Evolutionary conservation across 805 yeast genomes (phyloP), one percentile per base, ranked within the genome.

Genomic region (Ogataea sp.): DNA sequence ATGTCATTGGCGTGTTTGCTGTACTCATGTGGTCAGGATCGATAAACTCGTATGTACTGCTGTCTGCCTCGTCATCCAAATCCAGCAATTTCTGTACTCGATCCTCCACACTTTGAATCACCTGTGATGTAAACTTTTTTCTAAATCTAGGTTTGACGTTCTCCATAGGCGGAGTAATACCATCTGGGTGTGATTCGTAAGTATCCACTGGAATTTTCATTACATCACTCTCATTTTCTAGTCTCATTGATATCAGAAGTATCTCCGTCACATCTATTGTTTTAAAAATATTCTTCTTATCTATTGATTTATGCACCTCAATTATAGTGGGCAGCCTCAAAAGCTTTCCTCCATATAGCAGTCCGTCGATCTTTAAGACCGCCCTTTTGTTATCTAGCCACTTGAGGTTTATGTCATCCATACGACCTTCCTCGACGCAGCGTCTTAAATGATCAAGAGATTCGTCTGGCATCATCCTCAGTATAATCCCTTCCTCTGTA

Each of bases 251-350:
- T 6, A 90, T 90, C 6, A 89, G 61, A 38, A 93, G 63, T 66
- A 93, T 84, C 60, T 93, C 97, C 40, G 83, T 76, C 6, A 90
- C 68, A 58, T 93, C 97, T 26, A 86, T 69, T 0, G 94, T 78
- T 54, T 93, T 93, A 64, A 83, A 81, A 20, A 93, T 73, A 54
- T 87, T 93, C 57, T 90, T 90, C 52, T 78, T 75, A 57, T 93
- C 98, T 20, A 89, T 75, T 5, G 96, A 80, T 60, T 93, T 93
- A 57, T 82, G 86, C 6, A 84, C 76, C 56, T 93, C 98, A 9
- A 85, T 73, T 4, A 89, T 61, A 0, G 96, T 85, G 0, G 98
- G 98, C 45, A 93, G 64, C 50, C 89, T 90, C n/a, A 93, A 76
- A 27, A 93, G 63, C 45, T 86, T 78, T 0, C 95, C 96, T 6